These are phyloP conservation scores for Saccharomycopsis vini DNA, from an alignment of 805 yeast species.

Conservation along the genomic window DNA sequence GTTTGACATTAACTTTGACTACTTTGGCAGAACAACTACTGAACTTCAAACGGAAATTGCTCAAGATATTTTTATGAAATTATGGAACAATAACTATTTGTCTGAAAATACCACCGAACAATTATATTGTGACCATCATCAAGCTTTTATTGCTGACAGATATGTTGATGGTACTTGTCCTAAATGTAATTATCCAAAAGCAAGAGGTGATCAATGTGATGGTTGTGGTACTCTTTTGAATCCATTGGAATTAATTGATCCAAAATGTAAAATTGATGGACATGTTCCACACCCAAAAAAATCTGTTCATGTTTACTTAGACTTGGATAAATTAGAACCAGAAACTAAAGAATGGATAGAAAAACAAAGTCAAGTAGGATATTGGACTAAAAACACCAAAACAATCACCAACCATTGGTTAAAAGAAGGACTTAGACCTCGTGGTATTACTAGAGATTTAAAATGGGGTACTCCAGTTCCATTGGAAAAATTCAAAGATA, in stretches of 20 bases:
- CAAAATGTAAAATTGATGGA: slow-evolving; percentile 89
- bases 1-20: slow-evolving; percentile 92
- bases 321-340: slow-evolving; percentile 77
- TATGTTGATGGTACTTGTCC: slow-evolving; percentile 98
- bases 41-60: slow-evolving; percentile 87
- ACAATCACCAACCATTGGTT: slow-evolving; percentile 91
- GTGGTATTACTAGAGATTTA: slow-evolving; percentile 95
- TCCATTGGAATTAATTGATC: slow-evolving; percentile 88
- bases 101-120: slow-evolving; percentile 87
- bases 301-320: slow-evolving; percentile 79
- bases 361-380: slow-evolving; percentile 58
- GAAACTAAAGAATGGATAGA: slow-evolving; percentile 64
- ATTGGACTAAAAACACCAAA: slow-evolving; percentile 87
- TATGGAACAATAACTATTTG: slow-evolving; percentile 66
- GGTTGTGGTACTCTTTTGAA: slow-evolving; percentile 84
- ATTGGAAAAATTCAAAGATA: slow-evolving; percentile 70
- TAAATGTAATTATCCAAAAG: slow-evolving; percentile 88
- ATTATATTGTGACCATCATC: slow-evolving; percentile 82
- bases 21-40: slow-evolving; percentile 95
- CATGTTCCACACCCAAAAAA: slow-evolving; percentile 71
- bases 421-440: slow-evolving; percentile 83
- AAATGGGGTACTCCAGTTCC: slow-evolving; percentile 99
- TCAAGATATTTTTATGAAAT: slow-evolving; percentile 78
- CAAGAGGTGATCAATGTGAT: slow-evolving; percentile 99
- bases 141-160: slow-evolving; percentile 90